These are phyloP conservation scores for Dipteronia sinensis DNA, from an alignment of 345 rosid genomes.

Conservation along the genomic window DNA sequence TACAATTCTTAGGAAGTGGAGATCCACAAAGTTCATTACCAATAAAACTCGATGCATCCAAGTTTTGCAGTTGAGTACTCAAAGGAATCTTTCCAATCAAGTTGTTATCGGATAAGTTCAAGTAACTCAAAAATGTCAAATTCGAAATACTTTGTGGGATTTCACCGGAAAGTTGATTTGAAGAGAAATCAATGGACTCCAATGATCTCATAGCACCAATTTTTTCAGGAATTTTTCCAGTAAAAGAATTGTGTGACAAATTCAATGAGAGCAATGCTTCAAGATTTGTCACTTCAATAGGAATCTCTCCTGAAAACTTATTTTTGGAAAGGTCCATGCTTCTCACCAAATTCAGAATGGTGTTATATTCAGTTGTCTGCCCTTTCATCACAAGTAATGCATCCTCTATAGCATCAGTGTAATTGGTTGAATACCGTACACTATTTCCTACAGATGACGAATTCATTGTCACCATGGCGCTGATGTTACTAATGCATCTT, in stretches of 20 bases:
- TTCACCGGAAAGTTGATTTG: slow-evolving; percentile 14
- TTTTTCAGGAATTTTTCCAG: background rate
- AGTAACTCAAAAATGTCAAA: slow-evolving; percentile 6
- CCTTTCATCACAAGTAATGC: background rate
- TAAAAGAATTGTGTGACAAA: slow-evolving; percentile 14
- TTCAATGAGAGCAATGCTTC: slow-evolving; percentile 9
- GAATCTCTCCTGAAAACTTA: slow-evolving; percentile 9
- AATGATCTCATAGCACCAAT: slow-evolving; percentile 14
- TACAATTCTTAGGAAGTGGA: background rate
- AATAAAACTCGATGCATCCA: background rate
- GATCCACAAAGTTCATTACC: background rate
- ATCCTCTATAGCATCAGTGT: background rate
- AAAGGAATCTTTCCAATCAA: slow-evolving; percentile 18
- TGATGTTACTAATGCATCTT: background rate
- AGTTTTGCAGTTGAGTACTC: slow-evolving; percentile 8
- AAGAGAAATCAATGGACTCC: slow-evolving; percentile 11
- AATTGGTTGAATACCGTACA: accelerated
- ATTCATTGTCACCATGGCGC: background rate
- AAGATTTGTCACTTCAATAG: background rate
- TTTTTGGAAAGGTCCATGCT: background rate
- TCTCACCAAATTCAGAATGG: slow-evolving; percentile 7
- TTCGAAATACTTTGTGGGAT: slow-evolving; percentile 17
- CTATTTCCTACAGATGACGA: accelerated
- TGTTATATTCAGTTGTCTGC: background rate
- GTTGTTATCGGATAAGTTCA: background rate